These are phyloP conservation scores for Chaetomium olivaceum DNA, from an alignment of 2,329 filamentous ascomycete species.

Conservation along the genomic window DNA sequence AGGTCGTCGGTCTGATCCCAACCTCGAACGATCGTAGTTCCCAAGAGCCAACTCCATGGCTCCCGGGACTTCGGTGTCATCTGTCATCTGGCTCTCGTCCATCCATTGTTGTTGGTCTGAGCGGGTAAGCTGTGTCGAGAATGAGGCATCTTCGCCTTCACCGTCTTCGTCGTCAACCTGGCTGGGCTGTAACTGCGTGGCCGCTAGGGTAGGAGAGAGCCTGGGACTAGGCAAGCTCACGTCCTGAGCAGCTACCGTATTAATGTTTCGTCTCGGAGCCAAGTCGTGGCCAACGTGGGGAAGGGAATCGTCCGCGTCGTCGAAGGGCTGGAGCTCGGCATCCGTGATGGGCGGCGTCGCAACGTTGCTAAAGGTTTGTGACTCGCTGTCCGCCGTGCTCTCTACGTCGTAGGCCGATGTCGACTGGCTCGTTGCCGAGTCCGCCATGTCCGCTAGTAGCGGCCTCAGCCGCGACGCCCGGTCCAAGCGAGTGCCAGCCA, in stretches of 20 bases:
- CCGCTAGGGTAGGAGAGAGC: slow-evolving; percentile 85
- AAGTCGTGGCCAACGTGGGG: slow-evolving; percentile 49
- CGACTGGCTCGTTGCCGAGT: slow-evolving; percentile 45
- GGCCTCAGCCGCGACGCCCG: slow-evolving; percentile 45
- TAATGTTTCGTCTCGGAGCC: slow-evolving; percentile 56
- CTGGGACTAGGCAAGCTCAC: slow-evolving; percentile 93
- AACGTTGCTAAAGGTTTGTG: slow-evolving; percentile 63
- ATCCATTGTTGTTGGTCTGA: slow-evolving; percentile 37
- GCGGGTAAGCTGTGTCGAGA: slow-evolving; percentile 40
- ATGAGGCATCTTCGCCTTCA: slow-evolving; percentile 40
- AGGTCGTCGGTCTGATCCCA: slow-evolving; percentile 38
- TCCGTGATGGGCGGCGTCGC: slow-evolving; percentile 77
- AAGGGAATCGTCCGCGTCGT: slow-evolving; percentile 52
- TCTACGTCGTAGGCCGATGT: slow-evolving; percentile 48
- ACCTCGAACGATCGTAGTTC: slow-evolving; percentile 31
- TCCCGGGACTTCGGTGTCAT: slow-evolving; percentile 37
- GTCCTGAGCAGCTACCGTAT: slow-evolving; percentile 76
- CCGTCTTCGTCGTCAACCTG: slow-evolving; percentile 48
- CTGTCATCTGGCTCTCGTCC: slow-evolving; percentile 47
- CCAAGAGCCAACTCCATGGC: slow-evolving; percentile 34
- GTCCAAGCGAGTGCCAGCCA: slow-evolving; percentile 37
- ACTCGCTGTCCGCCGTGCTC: slow-evolving; percentile 56
- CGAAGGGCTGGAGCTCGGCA: slow-evolving; percentile 64
- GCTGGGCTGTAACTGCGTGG: slow-evolving; percentile 53
- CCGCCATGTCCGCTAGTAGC: slow-evolving; percentile 46